phyloP scores from a whole-genome alignment of 768 basidiomycete genomes.

The Russula foetens region DNA sequence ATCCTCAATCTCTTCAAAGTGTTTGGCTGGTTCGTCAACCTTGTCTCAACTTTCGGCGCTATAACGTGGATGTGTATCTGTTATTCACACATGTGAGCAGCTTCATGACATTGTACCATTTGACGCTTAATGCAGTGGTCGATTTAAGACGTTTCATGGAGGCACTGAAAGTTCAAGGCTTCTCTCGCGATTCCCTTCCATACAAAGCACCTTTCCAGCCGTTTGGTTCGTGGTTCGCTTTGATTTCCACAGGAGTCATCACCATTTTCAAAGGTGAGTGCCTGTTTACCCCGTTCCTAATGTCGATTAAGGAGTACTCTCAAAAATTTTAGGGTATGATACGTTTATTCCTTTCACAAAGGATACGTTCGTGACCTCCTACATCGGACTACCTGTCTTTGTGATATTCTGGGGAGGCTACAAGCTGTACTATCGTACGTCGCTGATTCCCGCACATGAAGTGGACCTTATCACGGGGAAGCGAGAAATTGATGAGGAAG shows the following conservation, averaged over 20 bases:
- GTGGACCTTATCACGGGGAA: slow-evolving; percentile 57
- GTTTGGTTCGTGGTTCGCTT: slow-evolving; percentile 52
- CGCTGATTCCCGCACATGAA: slow-evolving; percentile 26
- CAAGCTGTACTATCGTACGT: slow-evolving; percentile 31
- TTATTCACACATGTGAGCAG: slow-evolving; percentile 48
- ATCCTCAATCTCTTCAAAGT: slow-evolving; percentile 15
- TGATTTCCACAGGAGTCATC: slow-evolving; percentile 43
- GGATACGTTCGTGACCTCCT: slow-evolving; percentile 54
- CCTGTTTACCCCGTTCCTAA: slow-evolving; percentile 3
- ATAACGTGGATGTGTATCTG: slow-evolving; percentile 40
- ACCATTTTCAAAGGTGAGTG: slow-evolving; percentile 46
- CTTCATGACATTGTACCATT: neutral
- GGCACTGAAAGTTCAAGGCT: slow-evolving; percentile 38
- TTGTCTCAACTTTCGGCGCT: slow-evolving; percentile 36
- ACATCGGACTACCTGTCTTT: slow-evolving; percentile 31
- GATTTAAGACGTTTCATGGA: slow-evolving; percentile 38
- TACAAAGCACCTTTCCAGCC: slow-evolving; percentile 58
- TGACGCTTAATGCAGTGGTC: neutral
- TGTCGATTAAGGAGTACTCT: slow-evolving; percentile 22
- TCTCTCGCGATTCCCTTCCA: slow-evolving; percentile 35
- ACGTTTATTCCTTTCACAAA: slow-evolving; percentile 39
- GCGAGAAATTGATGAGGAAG: slow-evolving; percentile 54
- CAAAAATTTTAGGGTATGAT: slow-evolving; percentile 30
- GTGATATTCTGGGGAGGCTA: slow-evolving; percentile 31
- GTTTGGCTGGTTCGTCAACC: slow-evolving; percentile 34